A percentile compares a stretch with the other conserved stretches of the same genome.
Evolutionary conservation across 495 filamentous ascomycete genomes (phyloP).

Genomic region (Choiromyces venosus): DNA sequence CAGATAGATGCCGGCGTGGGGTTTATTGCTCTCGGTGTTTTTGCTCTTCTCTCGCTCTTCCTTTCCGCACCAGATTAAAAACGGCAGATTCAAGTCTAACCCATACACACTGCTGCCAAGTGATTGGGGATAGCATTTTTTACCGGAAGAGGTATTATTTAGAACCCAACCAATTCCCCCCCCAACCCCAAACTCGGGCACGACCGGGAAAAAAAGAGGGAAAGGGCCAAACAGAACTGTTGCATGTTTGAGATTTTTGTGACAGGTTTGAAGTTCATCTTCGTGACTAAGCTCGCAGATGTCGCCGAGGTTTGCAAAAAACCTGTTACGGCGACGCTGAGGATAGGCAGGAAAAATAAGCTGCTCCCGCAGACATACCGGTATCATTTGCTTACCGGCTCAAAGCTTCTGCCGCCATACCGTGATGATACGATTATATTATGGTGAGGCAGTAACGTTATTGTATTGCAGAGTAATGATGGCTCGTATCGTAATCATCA

Average conservation of each 20-base stretch:
- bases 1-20: background rate
- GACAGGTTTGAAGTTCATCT: background rate
- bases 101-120: background rate
- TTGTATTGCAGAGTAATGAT: background rate
- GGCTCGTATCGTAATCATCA: background rate
- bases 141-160: background rate
- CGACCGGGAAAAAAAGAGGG: background rate
- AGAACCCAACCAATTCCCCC: background rate
- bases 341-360: background rate
- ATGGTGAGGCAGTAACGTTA: background rate
- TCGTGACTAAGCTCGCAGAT: conserved; percentile 2
- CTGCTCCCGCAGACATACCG: background rate
- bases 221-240: background rate
- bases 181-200: background rate
- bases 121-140: background rate
- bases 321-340: background rate
- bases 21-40: too few relatives aligned
- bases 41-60: background rate
- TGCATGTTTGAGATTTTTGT: conserved; percentile 4
- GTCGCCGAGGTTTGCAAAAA: background rate
- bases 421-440: background rate
- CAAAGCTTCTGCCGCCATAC: background rate
- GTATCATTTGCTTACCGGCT: background rate
- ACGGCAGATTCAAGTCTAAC: background rate
- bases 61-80: background rate